Percentiles rank a stretch among this genome's conserved stretches.
Evolutionary conservation across 305 asterid species (phyloP).

Genomic region (Fraxinus dipetala): DNA sequence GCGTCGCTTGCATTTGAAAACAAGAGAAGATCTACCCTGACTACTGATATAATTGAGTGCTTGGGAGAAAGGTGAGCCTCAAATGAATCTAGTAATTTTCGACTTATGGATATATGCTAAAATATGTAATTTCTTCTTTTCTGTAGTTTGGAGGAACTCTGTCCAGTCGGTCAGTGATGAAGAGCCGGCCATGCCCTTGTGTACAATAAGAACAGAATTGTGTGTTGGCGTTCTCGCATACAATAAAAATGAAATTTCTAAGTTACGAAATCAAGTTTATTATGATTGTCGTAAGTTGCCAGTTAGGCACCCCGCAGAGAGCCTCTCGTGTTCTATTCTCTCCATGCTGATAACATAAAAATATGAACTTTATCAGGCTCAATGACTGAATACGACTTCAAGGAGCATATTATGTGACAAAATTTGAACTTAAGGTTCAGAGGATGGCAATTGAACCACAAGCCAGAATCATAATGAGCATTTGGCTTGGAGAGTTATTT

Average conservation of each 20-base stretch:
- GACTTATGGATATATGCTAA: not conserved
- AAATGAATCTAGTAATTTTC: not conserved
- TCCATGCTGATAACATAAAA: not conserved
- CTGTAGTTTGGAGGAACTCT: conserved; percentile 71
- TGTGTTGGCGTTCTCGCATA: not conserved
- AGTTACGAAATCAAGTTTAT: not conserved
- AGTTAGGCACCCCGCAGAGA: not conserved
- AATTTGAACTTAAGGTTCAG: not conserved
- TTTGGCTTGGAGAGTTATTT: not conserved
- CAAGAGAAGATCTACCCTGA: conserved; percentile 79
- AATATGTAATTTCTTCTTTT: not conserved
- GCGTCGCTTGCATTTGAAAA: conserved; percentile 65
- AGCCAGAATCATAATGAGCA: not conserved
- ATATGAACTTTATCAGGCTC: not conserved
- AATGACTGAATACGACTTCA: not conserved
- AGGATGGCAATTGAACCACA: not conserved
- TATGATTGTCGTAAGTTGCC: not conserved
- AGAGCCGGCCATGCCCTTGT: not conserved
- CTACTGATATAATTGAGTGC: conserved; percentile 71
- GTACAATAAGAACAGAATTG: not conserved
- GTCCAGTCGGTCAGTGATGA: conserved; percentile 34
- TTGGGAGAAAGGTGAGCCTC: conserved; percentile 61
- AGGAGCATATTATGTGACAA: not conserved
- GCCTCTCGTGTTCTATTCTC: not conserved
- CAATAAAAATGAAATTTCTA: not conserved